Evolutionary conservation across 352 stramenopile genomes (phyloP).

Genomic region (Phytophthora colocasiae): DNA sequence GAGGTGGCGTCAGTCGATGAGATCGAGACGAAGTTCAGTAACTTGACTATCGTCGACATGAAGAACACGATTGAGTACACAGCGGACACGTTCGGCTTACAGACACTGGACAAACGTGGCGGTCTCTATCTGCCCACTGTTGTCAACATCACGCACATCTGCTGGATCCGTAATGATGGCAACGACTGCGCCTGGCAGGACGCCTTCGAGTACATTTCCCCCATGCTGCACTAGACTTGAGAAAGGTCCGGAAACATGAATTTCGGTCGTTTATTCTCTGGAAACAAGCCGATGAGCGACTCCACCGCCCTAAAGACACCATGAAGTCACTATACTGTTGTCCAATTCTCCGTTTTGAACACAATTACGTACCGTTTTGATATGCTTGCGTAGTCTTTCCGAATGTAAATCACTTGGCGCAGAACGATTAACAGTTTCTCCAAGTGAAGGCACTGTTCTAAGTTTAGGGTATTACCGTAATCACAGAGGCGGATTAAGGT

Average conservation of each 20-base stretch:
- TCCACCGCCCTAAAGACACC: constrained; percentile 8
- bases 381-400: constrained; percentile 17
- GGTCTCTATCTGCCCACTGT: constrained; percentile 24
- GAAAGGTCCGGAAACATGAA: too few relatives aligned
- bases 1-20: too few relatives aligned
- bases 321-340: neutral
- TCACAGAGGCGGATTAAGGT: constrained; percentile 16
- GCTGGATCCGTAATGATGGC: neutral
- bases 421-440: constrained; percentile 25
- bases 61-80: constrained; percentile 45
- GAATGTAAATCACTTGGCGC: constrained; percentile 25
- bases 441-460: constrained; percentile 26
- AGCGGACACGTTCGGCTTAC: constrained; percentile 13
- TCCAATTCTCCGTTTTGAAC: neutral
- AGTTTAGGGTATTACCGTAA: constrained; percentile 18
- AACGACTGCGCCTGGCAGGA: too few relatives aligned
- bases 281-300: constrained; percentile 19
- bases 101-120: constrained; percentile 16
- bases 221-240: neutral
- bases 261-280: constrained; percentile 8
- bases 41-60: constrained; percentile 37
- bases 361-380: constrained; percentile 20
- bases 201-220: too few relatives aligned
- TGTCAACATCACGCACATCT: constrained; percentile 5
- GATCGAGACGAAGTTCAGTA: too few relatives aligned